Percentiles rank a stretch among this genome's conserved stretches.
phyloP scores from a whole-genome alignment of 129 eudicot genomes.

The Flaveria brownii region DNA sequence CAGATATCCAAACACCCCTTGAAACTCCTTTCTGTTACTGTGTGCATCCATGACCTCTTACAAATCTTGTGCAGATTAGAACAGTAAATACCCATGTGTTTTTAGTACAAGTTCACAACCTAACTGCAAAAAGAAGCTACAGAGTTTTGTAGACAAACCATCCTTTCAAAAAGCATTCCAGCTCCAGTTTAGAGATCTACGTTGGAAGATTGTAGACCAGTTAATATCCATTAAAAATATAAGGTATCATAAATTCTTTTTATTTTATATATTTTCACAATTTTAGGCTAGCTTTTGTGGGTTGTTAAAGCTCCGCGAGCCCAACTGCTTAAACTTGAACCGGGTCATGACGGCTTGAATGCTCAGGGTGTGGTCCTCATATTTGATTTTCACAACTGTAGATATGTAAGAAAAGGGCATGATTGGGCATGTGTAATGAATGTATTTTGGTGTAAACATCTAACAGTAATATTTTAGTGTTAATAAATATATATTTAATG shows the following conservation, averaged over 20 bases:
- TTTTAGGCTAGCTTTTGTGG: constrained; percentile 17
- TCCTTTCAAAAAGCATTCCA: constrained; percentile 12
- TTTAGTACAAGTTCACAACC: constrained; percentile 30
- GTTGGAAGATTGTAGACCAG: constrained; percentile 22
- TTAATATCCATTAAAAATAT: neutral
- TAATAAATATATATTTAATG: constrained; percentile 25
- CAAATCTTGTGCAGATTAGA: constrained; percentile 37
- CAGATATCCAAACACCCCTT: neutral
- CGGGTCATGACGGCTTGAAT: constrained; percentile 20
- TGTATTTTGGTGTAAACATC: constrained; percentile 23
- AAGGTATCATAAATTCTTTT: constrained; percentile 14
- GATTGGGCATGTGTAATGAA: constrained; percentile 34
- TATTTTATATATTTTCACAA: neutral
- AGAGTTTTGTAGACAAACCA: constrained; percentile 37
- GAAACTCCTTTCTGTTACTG: neutral
- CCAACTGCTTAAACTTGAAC: too few species aligned
- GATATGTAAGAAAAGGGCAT: constrained; percentile 37
- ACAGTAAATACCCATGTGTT: constrained; percentile 21
- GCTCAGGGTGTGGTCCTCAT: constrained; percentile 20
- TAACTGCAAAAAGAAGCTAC: constrained; percentile 36
- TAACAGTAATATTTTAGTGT: constrained; percentile 14
- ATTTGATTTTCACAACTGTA: constrained; percentile 33
- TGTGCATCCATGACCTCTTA: constrained; percentile 10
- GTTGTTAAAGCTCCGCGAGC: constrained; percentile 15
- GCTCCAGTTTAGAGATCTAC: constrained; percentile 27